These are phyloP conservation scores for Moringa oleifera DNA, from an alignment of 345 rosid species.

Conservation along the genomic window DNA sequence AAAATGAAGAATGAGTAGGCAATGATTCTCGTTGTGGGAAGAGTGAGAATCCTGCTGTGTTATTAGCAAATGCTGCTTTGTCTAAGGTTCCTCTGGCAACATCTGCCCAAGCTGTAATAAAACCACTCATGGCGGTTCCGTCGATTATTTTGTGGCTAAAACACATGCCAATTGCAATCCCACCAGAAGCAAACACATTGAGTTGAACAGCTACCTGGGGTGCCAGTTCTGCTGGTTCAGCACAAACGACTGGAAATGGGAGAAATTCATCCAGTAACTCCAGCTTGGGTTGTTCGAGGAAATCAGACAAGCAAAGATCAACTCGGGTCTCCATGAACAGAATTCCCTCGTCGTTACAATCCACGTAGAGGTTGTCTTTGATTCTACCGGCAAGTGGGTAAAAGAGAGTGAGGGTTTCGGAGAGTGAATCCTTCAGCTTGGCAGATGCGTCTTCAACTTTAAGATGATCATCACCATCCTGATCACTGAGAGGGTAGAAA, in stretches of 20 bases:
- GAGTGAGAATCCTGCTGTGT: background rate
- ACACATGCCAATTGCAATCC: no score
- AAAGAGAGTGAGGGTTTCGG: conserved; percentile 6
- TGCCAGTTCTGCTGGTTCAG: no score
- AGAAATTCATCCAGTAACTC: no score
- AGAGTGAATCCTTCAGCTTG: conserved; percentile 1
- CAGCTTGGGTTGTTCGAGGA: background rate
- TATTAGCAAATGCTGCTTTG: no score
- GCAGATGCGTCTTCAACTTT: background rate
- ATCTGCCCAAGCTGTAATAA: no score
- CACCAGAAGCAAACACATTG: no score
- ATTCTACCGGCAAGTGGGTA: conserved; percentile 9
- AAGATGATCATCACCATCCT: background rate
- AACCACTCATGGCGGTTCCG: no score
- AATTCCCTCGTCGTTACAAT: conserved; percentile 12
- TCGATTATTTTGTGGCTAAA: no score
- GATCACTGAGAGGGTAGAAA: background rate
- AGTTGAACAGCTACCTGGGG: no score
- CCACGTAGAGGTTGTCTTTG: background rate
- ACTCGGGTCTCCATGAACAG: no score
- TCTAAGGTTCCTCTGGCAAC: no score
- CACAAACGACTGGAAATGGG: no score
- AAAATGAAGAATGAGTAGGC: background rate
- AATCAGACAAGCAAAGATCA: background rate
- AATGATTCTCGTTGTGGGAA: background rate